These are phyloP conservation scores for Mycena crocata DNA, from an alignment of 768 basidiomycete species.

Conservation along the genomic window DNA sequence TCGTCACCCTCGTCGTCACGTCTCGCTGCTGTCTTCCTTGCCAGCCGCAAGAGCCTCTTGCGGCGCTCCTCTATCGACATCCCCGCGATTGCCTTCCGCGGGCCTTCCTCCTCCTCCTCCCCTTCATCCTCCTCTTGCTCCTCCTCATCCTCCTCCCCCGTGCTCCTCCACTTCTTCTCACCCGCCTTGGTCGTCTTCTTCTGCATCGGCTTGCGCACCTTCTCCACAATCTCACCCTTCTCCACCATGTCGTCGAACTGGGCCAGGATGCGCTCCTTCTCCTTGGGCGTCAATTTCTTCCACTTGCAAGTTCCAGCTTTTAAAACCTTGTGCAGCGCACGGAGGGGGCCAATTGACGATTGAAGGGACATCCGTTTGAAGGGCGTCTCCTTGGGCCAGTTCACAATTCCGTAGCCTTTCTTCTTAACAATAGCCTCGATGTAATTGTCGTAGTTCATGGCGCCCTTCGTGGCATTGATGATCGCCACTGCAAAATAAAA, in stretches of 20 bases:
- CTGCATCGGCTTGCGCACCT: neutral
- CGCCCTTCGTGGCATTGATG: neutral
- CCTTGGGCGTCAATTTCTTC: neutral
- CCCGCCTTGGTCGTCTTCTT: neutral
- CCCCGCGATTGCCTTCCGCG: neutral
- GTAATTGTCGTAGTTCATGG: conserved; percentile 35
- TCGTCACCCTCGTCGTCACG: neutral
- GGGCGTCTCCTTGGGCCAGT: conserved; percentile 26
- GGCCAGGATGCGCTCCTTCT: neutral
- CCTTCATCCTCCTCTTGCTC: neutral
- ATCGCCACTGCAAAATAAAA: neutral
- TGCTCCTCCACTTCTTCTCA: neutral
- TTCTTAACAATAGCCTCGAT: conserved; percentile 22
- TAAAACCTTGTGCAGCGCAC: neutral
- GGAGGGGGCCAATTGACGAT: neutral
- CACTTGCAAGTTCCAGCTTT: neutral
- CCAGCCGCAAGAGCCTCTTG: neutral
- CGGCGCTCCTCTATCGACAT: neutral
- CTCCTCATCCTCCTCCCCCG: no score
- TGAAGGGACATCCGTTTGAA: conserved; percentile 6
- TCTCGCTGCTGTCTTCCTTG: neutral
- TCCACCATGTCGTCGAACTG: neutral
- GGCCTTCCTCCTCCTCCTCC: no score
- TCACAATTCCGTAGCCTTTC: conserved; percentile 26
- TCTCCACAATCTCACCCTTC: neutral